phyloP scores from a whole-genome alignment of 192 early-diverging fungal species.

The Backusella morwellensis region DNA sequence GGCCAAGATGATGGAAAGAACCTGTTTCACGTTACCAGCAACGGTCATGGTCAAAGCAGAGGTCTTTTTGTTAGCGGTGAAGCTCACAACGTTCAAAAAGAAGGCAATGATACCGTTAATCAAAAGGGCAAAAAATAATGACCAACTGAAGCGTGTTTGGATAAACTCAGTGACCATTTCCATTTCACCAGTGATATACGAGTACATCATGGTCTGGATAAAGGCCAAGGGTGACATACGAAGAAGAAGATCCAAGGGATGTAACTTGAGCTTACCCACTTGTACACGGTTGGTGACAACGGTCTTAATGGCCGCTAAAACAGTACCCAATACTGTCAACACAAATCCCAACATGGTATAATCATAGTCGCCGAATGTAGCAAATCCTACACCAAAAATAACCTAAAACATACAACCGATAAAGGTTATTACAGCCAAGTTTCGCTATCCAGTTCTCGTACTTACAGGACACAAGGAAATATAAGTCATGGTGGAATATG shows the following conservation, averaged over 20 bases:
- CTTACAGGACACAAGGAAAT: conserved; percentile 41
- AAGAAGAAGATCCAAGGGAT: conserved; percentile 76
- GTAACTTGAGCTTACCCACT: conserved; percentile 73
- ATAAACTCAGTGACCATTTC: conserved; percentile 4
- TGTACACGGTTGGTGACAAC: conserved; percentile 81
- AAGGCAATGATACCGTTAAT: conserved; percentile 69
- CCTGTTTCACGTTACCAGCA: conserved; percentile 70
- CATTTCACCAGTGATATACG: conserved; percentile 51
- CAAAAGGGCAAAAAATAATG: conserved; percentile 41
- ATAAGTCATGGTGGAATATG: conserved; percentile 40
- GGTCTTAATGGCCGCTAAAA: conserved; percentile 78
- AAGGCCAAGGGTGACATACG: conserved; percentile 62
- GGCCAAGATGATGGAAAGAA: conserved; percentile 59
- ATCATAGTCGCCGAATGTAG: conserved; percentile 79
- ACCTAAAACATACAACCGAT: conserved; percentile 35
- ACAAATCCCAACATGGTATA: conserved; percentile 70
- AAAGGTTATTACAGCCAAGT: neutral
- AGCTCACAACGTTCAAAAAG: conserved; percentile 62
- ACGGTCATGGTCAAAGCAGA: conserved; percentile 65
- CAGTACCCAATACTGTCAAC: conserved; percentile 72
- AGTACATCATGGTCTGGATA: conserved; percentile 43
- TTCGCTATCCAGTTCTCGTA: conserved; percentile 23
- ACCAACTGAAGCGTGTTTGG: conserved; percentile 9
- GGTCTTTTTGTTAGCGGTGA: conserved; percentile 65
- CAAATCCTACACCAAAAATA: conserved; percentile 75